Base-by-base conservation (phyloP, 768 basidiomycete species). In the Mycena rebaudengoi region DNA sequence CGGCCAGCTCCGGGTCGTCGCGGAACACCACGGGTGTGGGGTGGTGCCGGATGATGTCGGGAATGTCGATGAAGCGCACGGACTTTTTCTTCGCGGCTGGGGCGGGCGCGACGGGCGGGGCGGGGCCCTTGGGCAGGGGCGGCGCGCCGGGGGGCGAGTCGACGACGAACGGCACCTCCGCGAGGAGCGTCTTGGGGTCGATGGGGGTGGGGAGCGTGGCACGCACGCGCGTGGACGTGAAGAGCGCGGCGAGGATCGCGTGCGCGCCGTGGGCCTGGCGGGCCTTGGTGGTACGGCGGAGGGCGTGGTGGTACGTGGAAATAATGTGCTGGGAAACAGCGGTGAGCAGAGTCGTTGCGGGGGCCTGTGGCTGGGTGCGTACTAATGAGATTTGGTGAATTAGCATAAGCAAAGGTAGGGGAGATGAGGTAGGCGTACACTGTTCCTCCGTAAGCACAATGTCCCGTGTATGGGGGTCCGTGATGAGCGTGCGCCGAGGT, bases 51-150 rank as follows among this genome's bases (percentile, higher is more conserved):
- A n/a, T n/a, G n/a, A n/a, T n/a, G n/a, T n/a, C n/a, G n/a, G n/a
- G n/a, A n/a, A n/a, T n/a, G n/a, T n/a, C n/a, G n/a, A n/a, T n/a
- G n/a, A n/a, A n/a, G n/a, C n/a, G n/a, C n/a, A n/a, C n/a, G n/a
- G n/a, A n/a, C n/a, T n/a, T n/a, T n/a, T n/a, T n/a, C n/a, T n/a
- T n/a, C n/a, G n/a, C n/a, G n/a, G n/a, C n/a, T n/a, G n/a, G n/a
- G n/a, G 62, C 37, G 21, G 62, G 62, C 3, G n/a, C 30, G 26
- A 63, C 40, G 18, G 32, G n/a, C 8, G 62, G 54, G 1, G 62
- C 62, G 7, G 62, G 54, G 10, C 62, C 62, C 16, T 63, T 63
- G 2, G 39, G 48, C 18, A 57, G 40, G 23, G 62, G 54, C 30
- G 57, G 62, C n/a, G 54, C 54, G 10, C 43, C 44, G 14, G 46